phyloP scores from a whole-genome alignment of 2,329 filamentous ascomycete genomes.

The Coniochaeta ligniaria region DNA sequence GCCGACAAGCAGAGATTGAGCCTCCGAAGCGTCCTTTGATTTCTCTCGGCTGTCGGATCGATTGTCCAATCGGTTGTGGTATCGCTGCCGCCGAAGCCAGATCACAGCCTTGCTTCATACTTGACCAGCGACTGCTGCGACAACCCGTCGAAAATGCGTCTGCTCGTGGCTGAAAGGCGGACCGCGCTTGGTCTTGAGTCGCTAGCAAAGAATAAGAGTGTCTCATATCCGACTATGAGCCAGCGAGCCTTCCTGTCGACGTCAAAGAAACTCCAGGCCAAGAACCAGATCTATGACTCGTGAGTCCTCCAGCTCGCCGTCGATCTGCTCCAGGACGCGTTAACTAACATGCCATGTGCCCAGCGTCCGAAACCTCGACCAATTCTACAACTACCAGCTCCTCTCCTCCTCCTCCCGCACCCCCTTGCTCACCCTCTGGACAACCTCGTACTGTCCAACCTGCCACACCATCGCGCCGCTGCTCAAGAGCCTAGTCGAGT shows the following conservation, averaged over 20 bases:
- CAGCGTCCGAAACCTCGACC: slow-evolving; percentile 47
- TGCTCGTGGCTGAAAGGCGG: neutral
- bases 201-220: neutral
- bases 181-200: neutral
- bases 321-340: neutral
- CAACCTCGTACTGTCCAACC: slow-evolving; percentile 48
- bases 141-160: neutral
- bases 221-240: neutral
- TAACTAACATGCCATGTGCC: neutral
- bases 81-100: neutral
- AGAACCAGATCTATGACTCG: slow-evolving; percentile 33
- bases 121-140: neutral
- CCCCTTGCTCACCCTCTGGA: slow-evolving; percentile 56
- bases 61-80: neutral
- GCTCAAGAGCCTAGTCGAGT: slow-evolving; percentile 38
- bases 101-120: neutral
- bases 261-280: slow-evolving; percentile 9
- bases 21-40: neutral
- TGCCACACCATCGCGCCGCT: slow-evolving; percentile 44
- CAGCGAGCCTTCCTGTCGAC: neutral
- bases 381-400: slow-evolving; percentile 49
- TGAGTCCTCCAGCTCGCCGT: slow-evolving; percentile 17
- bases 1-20: neutral
- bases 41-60: neutral
- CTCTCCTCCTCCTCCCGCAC: slow-evolving; percentile 44